phyloP scores from a whole-genome alignment of 2,329 filamentous ascomycete genomes.

The Colletotrichum sp. region DNA sequence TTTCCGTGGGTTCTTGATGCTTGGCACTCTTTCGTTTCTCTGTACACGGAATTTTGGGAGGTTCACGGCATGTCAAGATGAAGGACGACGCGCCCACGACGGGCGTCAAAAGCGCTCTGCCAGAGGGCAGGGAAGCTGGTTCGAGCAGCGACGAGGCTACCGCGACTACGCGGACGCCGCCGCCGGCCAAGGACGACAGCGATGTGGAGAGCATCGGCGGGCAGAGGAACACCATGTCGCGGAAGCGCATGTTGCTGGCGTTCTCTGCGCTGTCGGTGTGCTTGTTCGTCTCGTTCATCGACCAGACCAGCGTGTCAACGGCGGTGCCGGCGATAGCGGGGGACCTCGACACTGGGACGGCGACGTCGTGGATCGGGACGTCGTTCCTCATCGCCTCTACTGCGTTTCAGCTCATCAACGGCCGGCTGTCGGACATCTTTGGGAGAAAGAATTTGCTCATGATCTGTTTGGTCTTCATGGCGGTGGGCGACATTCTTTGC shows the following conservation, averaged over 20 bases:
- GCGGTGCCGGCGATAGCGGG: conserved; percentile 40
- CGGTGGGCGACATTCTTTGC: conserved; percentile 33
- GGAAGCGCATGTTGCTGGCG: conserved; percentile 33
- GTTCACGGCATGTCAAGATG: background rate
- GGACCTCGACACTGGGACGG: conserved; percentile 33
- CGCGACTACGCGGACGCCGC: background rate
- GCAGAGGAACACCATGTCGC: conserved; percentile 39
- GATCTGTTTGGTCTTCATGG: conserved; percentile 31
- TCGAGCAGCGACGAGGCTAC: conserved; percentile 1
- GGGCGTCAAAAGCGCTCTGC: background rate
- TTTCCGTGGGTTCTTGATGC: background rate
- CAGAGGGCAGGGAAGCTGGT: background rate
- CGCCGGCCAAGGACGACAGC: background rate
- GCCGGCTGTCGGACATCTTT: conserved; percentile 38
- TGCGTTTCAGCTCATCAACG: conserved; percentile 39
- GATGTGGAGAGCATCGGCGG: conserved; percentile 29
- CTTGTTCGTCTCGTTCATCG: conserved; percentile 38
- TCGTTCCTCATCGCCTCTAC: conserved; percentile 42
- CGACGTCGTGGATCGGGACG: conserved; percentile 40
- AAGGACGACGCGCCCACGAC: background rate
- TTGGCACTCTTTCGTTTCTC: background rate
- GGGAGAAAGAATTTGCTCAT: conserved; percentile 38
- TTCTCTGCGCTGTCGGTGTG: conserved; percentile 32
- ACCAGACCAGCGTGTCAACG: conserved; percentile 39
- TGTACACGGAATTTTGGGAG: background rate